These are phyloP conservation scores for Suillus hirtellus DNA, from an alignment of 768 basidiomycete genomes.

Conservation along the genomic window DNA sequence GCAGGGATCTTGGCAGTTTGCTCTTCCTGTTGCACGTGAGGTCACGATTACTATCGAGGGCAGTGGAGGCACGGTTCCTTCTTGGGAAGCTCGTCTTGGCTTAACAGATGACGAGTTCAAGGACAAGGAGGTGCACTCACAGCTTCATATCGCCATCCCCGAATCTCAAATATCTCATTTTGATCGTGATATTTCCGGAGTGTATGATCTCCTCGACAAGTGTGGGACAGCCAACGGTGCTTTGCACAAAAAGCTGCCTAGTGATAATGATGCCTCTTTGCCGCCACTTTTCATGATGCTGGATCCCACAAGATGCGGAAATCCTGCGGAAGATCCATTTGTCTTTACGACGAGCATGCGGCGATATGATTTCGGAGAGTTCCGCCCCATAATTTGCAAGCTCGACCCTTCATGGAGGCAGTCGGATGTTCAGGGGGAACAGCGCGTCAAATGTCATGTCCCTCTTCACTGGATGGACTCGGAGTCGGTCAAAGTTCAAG, in stretches of 20 bases:
- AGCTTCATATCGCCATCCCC: conserved; percentile 62
- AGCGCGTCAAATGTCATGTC: conserved; percentile 57
- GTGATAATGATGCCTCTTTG: conserved; percentile 43
- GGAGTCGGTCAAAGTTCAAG: conserved; percentile 51
- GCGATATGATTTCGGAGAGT: conserved; percentile 80
- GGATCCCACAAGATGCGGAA: conserved; percentile 81
- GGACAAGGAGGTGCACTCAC: conserved; percentile 66
- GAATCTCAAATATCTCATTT: conserved; percentile 45
- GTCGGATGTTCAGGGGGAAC: conserved; percentile 46
- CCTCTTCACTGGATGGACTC: conserved; percentile 66
- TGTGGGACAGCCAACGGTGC: conserved; percentile 89
- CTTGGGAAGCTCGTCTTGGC: conserved; percentile 85
- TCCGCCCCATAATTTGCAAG: conserved; percentile 72
- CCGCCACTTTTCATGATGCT: conserved; percentile 77
- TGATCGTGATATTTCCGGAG: conserved; percentile 82
- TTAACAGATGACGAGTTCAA: conserved; percentile 63
- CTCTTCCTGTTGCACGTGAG: conserved; percentile 59
- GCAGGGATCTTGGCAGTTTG: conserved; percentile 76
- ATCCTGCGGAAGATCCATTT: conserved; percentile 74
- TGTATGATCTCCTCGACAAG: conserved; percentile 75
- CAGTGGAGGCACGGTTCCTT: conserved; percentile 67
- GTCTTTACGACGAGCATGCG: conserved; percentile 81
- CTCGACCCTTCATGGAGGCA: conserved; percentile 82
- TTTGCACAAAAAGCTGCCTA: conserved; percentile 64
- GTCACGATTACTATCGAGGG: conserved; percentile 60